Evolutionary conservation across 345 rosid genomes (phyloP), one percentile per base, ranked within the genome.

Genomic region (Limnanthes douglasii): DNA sequence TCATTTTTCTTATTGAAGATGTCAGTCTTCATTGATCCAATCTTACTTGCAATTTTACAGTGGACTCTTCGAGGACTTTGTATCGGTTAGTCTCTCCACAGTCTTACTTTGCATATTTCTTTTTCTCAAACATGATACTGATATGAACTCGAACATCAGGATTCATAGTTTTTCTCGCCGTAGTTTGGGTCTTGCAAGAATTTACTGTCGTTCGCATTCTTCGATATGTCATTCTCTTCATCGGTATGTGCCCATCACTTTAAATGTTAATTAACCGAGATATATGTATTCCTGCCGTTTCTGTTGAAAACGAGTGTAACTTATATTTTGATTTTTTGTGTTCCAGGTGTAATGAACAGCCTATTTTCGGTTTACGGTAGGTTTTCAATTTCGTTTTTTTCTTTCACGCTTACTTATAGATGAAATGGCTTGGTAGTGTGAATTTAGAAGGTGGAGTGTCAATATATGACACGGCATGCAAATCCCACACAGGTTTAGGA

Each of bases 11-110:
- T 27, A 9, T 21, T 12, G 23, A n/a, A 37, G 38, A 21, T 14
- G 22, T 43, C 15, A 31, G 37, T 39, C 37, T 43, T 41, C 34
- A 38, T 20, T 5, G 18, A 40, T 43, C 8, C 5, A 34, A 1
- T 14, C 19, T 18, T 32, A 12, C 2, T 15, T 15, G 26, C 15
- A 34, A 4, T 43, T 48, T 25, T 35, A 62, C 73, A 90, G 98
- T 90, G 95, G 98, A 90, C 95, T 8, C 94, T 84, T 54, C 70
- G 95, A 45, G 75, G 92, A 43, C 92, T 90, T 46, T 84, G 82
- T 55, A 74, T 90, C 41, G 95, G 97, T 88, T 36, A 56, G 81
- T 39, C 31, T 12, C 32, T 42, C 28, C 2, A 0, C 39, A 17
- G 21, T 41, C 48, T 29, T 23, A 17, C 12, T 16, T 12, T 36